These are phyloP conservation scores for Withania somnifera DNA, from an alignment of 305 asterid species.

Conservation along the genomic window DNA sequence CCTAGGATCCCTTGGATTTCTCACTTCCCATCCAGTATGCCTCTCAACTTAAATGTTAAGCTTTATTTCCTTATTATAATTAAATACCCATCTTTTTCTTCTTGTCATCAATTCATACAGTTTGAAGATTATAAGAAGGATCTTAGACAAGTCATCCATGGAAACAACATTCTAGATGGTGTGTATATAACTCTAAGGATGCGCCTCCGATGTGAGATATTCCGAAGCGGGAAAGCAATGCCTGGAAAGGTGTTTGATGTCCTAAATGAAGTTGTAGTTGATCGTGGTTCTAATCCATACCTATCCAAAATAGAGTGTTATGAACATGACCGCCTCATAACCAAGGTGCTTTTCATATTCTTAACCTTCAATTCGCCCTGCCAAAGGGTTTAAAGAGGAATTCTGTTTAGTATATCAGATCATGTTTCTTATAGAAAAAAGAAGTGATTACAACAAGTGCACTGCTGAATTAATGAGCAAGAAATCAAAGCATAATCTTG, in stretches of 20 bases:
- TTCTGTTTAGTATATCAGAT: background rate
- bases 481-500: background rate
- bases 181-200: conserved; percentile 92
- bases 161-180: conserved; percentile 78
- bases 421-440: background rate
- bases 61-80: background rate
- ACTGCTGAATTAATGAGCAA: background rate
- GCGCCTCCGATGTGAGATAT: conserved; percentile 96
- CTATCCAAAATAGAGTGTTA: conserved; percentile 93
- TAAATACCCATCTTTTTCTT: conserved; percentile 1
- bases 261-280: conserved; percentile 90
- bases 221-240: conserved; percentile 80
- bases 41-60: conserved; percentile 20
- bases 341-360: conserved; percentile 49
- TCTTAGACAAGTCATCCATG: conserved; percentile 77
- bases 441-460: background rate
- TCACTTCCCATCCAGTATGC: conserved; percentile 85
- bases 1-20: conserved; percentile 98
- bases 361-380: background rate
- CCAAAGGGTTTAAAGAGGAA: background rate
- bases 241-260: conserved; percentile 92
- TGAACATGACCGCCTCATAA: conserved; percentile 94
- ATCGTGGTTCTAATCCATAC: conserved; percentile 98
- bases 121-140: conserved; percentile 73
- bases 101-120: conserved; percentile 25